Base-by-base conservation (phyloP, 208 protist genomes). In the Acanthamoeba castellanii region DNA sequence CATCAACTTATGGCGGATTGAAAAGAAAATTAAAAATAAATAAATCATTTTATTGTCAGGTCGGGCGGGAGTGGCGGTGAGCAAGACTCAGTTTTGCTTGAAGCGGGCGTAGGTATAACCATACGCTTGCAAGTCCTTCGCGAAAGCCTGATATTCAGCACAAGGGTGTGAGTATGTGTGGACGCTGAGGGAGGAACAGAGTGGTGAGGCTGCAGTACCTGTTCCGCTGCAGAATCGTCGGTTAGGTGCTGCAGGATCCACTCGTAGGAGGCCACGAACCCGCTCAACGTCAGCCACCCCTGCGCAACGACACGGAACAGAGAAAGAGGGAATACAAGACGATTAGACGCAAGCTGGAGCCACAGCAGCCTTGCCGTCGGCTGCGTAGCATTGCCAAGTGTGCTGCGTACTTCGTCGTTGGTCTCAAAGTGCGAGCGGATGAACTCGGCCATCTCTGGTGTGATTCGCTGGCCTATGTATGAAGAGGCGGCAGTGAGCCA, bases 81-180 rank as follows among this genome's bases (percentile, higher is more conserved):
- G 2, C 42, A 59, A 20, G 55, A 59, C 55, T 59, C 55, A 59
- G 55, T 59, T 59, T 22, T 78, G 20, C 70, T 88, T 88, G 81
- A 88, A 88, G 47, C 50, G 81, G 27, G 81, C 50, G 47, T 88
- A 88, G n/a, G 81, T 59, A n/a, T 88, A 88, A 18, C 81, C 81
- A 25, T 88, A 88, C 18, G 50, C 81, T 13, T 42, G 34, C 47
- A 88, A 34, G 27, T 88, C 81, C 81, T 88, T 88, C 3, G 81
- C 34, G 27, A 88, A 61, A 13, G 81, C 81, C 81, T 88, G n/a
- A 11, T 74, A 25, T 42, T 2, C 11, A 68, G 61, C 25, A 30
- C 27, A 22, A 68, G 25, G 5, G 61, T 57, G 52, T 59, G 55
- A 25, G 55, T 59, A 11, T 1, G 55, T 59, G 11, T 14, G 14